Conservation (phyloP, 2,329 filamentous ascomycete genomes). For the Aschersonia sp. region DNA sequence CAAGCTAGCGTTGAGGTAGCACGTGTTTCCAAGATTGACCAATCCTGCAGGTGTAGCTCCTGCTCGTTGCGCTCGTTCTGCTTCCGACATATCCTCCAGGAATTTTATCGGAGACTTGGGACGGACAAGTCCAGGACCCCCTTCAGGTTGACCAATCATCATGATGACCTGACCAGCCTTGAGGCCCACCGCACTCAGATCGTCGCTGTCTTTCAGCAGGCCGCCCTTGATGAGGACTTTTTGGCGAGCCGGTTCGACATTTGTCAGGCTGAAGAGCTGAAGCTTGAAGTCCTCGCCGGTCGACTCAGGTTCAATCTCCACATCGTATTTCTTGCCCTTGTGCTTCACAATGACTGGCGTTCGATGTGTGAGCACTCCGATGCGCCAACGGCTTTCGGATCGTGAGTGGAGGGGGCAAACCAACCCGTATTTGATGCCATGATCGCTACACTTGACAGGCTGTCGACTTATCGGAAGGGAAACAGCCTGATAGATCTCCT, state of each 20-base stretch:
- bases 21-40: constrained; percentile 90
- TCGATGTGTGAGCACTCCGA: constrained; percentile 7
- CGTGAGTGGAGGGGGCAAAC: constrained; percentile 7
- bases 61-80: constrained; percentile 68
- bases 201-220: constrained; percentile 88
- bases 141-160: constrained; percentile 88
- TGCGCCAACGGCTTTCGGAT: not conserved
- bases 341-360: constrained; percentile 77
- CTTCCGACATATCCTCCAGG: constrained; percentile 93
- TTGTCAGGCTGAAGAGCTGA: constrained; percentile 88
- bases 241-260: constrained; percentile 89
- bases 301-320: constrained; percentile 74
- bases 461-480: not conserved
- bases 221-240: constrained; percentile 91
- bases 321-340: constrained; percentile 84
- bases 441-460: not conserved
- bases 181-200: constrained; percentile 68
- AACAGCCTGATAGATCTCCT: too few relatives aligned
- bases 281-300: constrained; percentile 91
- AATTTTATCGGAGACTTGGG: constrained; percentile 79
- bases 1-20: constrained; percentile 95
- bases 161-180: constrained; percentile 81
- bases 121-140: constrained; percentile 44
- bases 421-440: not conserved
- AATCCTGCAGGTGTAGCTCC: constrained; percentile 80